These are phyloP conservation scores for Penicillium corylophilum DNA, from an alignment of 2,329 filamentous ascomycete genomes.

Conservation along the genomic window DNA sequence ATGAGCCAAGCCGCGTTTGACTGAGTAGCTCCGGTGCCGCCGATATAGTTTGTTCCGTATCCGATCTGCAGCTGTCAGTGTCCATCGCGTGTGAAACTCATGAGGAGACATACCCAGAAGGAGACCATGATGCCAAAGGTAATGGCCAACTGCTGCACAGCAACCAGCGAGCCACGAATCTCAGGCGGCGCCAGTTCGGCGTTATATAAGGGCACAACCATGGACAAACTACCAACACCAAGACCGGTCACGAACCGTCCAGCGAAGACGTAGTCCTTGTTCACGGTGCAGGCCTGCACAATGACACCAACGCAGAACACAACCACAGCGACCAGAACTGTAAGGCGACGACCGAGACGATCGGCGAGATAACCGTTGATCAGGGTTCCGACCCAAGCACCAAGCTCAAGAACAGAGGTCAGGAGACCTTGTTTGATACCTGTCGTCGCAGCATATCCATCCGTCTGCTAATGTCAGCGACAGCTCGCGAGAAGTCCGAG, in stretches of 20 bases:
- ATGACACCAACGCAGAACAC: slow-evolving; percentile 41
- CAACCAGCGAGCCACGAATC: slow-evolving; percentile 35
- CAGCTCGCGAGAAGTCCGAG: not conserved
- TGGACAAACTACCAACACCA: slow-evolving; percentile 43
- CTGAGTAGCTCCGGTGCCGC: slow-evolving; percentile 50
- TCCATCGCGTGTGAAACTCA: too few relatives aligned
- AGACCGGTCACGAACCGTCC: slow-evolving; percentile 45
- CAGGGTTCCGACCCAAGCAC: slow-evolving; percentile 40
- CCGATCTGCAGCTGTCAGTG: slow-evolving; percentile 15
- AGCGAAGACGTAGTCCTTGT: slow-evolving; percentile 34
- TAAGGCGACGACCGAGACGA: slow-evolving; percentile 34
- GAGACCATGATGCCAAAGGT: slow-evolving; percentile 38
- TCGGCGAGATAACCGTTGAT: slow-evolving; percentile 40
- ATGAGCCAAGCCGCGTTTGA: slow-evolving; percentile 49
- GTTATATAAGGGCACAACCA: slow-evolving; percentile 44
- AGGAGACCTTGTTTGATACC: slow-evolving; percentile 33
- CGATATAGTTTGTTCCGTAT: slow-evolving; percentile 57
- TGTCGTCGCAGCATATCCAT: slow-evolving; percentile 27
- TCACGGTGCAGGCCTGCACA: slow-evolving; percentile 36
- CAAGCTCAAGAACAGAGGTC: slow-evolving; percentile 44
- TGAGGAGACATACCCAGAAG: slow-evolving; percentile 25
- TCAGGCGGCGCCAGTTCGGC: slow-evolving; percentile 36
- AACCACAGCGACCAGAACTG: slow-evolving; percentile 33
- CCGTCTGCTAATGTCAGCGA: slow-evolving; percentile 19
- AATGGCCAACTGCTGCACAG: slow-evolving; percentile 38